phyloP scores from a whole-genome alignment of 202 grass and related monocot genomes.

The Bolboschoenoplectus hybrid region DNA sequence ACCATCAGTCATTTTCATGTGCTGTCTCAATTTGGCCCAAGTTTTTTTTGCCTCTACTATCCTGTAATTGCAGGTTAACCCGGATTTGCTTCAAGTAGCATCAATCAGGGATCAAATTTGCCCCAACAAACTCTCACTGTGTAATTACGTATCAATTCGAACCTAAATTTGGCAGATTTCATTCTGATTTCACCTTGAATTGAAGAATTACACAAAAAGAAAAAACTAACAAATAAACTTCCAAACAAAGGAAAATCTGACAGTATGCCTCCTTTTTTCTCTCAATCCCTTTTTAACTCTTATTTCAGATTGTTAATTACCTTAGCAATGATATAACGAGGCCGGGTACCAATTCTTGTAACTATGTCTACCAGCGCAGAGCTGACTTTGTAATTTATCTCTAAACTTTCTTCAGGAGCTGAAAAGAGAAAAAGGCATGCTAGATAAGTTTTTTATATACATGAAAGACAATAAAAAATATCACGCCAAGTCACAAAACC shows the following conservation, averaged over 20 bases:
- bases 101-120: slow-evolving; percentile 2
- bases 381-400: slow-evolving; percentile 97
- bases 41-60: background rate
- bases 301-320: slow-evolving; percentile 46
- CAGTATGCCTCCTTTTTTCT: background rate
- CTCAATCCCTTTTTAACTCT: slow-evolving; percentile 1
- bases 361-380: slow-evolving; percentile 88
- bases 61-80: background rate
- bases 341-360: slow-evolving; percentile 59
- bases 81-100: background rate
- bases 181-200: background rate
- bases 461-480: slow-evolving; percentile 11
- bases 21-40: background rate
- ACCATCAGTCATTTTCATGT: background rate
- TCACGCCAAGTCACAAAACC: slow-evolving; percentile 42
- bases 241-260: background rate
- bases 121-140: background rate
- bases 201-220: slow-evolving; percentile 12
- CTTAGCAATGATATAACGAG: slow-evolving; percentile 94
- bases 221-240: background rate
- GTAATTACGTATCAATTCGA: slow-evolving; percentile 3
- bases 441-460: slow-evolving; percentile 11
- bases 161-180: background rate
- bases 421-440: slow-evolving; percentile 43
- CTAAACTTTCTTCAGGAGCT: slow-evolving; percentile 96